A percentile compares a stretch with the other conserved stretches of the same genome.
Evolutionary conservation across 805 yeast species (phyloP).

Genomic region (Jamesozyma spencerorum): DNA sequence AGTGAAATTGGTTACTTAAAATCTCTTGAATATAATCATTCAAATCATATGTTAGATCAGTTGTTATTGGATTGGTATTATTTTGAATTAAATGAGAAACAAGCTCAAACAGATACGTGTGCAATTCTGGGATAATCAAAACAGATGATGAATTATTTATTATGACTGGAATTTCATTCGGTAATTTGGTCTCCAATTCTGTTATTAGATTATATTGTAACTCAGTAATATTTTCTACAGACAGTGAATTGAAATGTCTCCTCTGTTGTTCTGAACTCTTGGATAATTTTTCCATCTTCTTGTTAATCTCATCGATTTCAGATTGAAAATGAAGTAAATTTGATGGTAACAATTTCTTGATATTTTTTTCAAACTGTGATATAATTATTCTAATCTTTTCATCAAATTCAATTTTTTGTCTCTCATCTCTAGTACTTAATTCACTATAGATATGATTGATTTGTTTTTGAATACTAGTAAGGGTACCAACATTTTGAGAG

Average conservation of each 20-base stretch:
- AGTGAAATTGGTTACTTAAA: slow-evolving; percentile 25
- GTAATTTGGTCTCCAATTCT: slow-evolving; percentile 18
- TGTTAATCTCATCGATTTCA: slow-evolving; percentile 17
- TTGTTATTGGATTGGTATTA: not conserved
- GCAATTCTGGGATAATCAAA: slow-evolving; percentile 27
- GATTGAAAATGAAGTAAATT: slow-evolving; percentile 19
- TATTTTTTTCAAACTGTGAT: slow-evolving; percentile 26
- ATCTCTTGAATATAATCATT: slow-evolving; percentile 26
- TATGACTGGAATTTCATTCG: slow-evolving; percentile 27
- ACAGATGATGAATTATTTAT: slow-evolving; percentile 18
- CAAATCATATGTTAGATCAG: slow-evolving; percentile 17
- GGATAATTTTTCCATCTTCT: slow-evolving; percentile 6
- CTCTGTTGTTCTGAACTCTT: not conserved
- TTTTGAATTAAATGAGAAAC: slow-evolving; percentile 9
- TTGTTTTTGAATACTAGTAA: slow-evolving; percentile 18
- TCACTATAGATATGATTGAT: slow-evolving; percentile 25
- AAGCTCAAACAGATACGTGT: slow-evolving; percentile 15
- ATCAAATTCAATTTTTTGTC: slow-evolving; percentile 21
- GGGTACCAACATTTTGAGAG: slow-evolving; percentile 4
- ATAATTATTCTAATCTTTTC: slow-evolving; percentile 23
- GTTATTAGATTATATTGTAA: slow-evolving; percentile 15
- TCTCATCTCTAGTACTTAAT: slow-evolving; percentile 18
- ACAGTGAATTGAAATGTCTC: not conserved
- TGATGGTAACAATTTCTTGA: slow-evolving; percentile 23
- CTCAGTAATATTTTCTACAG: slow-evolving; percentile 19